Evolutionary conservation across 805 yeast species (phyloP).

Genomic region (Kuraishia cidri): DNA sequence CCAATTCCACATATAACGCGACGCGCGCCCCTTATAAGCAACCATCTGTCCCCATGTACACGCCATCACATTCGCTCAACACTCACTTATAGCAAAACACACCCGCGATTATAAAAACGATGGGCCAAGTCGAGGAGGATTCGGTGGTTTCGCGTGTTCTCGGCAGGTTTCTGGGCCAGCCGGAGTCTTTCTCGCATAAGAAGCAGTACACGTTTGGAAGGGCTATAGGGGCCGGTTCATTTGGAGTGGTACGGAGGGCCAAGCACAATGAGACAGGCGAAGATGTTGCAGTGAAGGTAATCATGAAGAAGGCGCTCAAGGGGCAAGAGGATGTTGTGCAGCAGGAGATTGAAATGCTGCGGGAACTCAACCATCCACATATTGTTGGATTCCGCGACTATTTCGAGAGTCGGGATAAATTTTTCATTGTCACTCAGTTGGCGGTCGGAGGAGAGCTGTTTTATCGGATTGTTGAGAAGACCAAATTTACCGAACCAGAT

Average conservation of each 20-base stretch:
- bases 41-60: too few relatives aligned
- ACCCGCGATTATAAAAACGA: too few relatives aligned
- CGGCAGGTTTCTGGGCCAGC: too few relatives aligned
- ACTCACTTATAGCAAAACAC: too few relatives aligned
- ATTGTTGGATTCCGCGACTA: constrained; percentile 88
- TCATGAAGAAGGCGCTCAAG: constrained; percentile 67
- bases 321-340: constrained; percentile 62
- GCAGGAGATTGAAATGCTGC: constrained; percentile 68
- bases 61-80: too few relatives aligned
- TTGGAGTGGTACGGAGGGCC: constrained; percentile 87
- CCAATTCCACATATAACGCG: too few relatives aligned
- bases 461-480: constrained; percentile 73
- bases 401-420: constrained; percentile 90
- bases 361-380: constrained; percentile 67
- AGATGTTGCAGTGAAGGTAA: constrained; percentile 84
- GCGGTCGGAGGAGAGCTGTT: constrained; percentile 95
- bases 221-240: constrained; percentile 91
- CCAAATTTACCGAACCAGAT: constrained; percentile 82
- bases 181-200: constrained; percentile 59
- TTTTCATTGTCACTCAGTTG: constrained; percentile 85
- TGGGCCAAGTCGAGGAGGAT: too few relatives aligned
- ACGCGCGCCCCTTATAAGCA: too few relatives aligned
- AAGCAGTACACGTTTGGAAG: constrained; percentile 66
- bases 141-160: too few relatives aligned
- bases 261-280: constrained; percentile 38